These are phyloP conservation scores for Apophysomyces variabilis DNA, from an alignment of 371 early-diverging fungal genomes.

Conservation along the genomic window DNA sequence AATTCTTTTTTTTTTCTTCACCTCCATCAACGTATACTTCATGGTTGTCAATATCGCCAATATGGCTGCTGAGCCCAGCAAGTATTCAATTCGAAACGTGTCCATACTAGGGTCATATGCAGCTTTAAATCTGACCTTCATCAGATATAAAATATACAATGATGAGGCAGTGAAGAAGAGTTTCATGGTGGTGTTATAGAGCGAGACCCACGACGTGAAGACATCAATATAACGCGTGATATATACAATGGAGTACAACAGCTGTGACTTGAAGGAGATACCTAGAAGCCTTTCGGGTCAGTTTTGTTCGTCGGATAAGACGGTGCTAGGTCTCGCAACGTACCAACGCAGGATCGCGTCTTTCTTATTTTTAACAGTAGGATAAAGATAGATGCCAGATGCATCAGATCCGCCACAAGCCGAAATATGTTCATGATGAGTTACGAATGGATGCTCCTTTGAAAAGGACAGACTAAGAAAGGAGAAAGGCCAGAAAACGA, in stretches of 20 bases:
- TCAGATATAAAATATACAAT: slow-evolving; percentile 90
- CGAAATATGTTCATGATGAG: slow-evolving; percentile 88
- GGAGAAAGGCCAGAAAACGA: no score
- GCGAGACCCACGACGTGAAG: slow-evolving; percentile 68
- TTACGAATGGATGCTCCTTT: neutral
- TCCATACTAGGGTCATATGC: slow-evolving; percentile 94
- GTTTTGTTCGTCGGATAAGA: neutral
- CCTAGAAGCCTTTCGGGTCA: slow-evolving; percentile 58
- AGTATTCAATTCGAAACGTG: slow-evolving; percentile 88
- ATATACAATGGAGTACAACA: slow-evolving; percentile 94
- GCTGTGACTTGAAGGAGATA: slow-evolving; percentile 97
- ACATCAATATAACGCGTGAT: slow-evolving; percentile 97
- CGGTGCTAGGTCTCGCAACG: slow-evolving; percentile 15
- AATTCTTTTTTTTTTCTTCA: slow-evolving; percentile 21
- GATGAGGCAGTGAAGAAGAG: slow-evolving; percentile 90
- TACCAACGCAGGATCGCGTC: slow-evolving; percentile 89
- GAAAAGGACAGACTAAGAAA: no score
- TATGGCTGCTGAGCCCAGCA: slow-evolving; percentile 72
- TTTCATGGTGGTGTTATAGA: slow-evolving; percentile 98
- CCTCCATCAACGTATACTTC: slow-evolving; percentile 74
- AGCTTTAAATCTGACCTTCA: slow-evolving; percentile 85
- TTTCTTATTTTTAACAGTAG: slow-evolving; percentile 87
- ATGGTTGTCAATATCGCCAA: slow-evolving; percentile 77
- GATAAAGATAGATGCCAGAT: slow-evolving; percentile 93
- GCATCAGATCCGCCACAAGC: slow-evolving; percentile 92